These are phyloP conservation scores for Mortierella sp. DNA, from an alignment of 371 early-diverging fungal species.

Conservation along the genomic window DNA sequence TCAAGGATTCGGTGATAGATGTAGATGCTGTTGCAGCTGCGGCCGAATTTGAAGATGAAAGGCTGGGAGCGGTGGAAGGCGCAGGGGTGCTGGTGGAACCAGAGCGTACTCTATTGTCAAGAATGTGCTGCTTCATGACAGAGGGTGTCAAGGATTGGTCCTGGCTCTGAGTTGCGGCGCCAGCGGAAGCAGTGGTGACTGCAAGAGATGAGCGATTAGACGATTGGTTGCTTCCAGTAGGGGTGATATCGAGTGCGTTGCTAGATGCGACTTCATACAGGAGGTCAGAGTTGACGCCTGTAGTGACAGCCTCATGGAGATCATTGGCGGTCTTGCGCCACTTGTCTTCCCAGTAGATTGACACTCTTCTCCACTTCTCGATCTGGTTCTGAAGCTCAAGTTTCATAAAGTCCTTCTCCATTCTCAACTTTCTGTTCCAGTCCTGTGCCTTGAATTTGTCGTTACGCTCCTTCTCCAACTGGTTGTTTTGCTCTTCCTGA, in stretches of 20 bases:
- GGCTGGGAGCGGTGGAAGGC: conserved; percentile 2
- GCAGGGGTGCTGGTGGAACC: background rate
- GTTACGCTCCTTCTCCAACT: conserved; percentile 35
- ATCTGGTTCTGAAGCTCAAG: conserved; percentile 55
- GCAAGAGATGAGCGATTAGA: conserved; percentile 38
- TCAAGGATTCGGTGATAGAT: conserved; percentile 34
- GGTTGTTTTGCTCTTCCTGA: conserved; percentile 50
- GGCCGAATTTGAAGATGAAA: conserved; percentile 28
- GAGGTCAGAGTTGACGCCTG: conserved; percentile 40
- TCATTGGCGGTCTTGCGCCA: conserved; percentile 57
- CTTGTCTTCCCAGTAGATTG: conserved; percentile 56
- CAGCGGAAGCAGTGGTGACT: conserved; percentile 13
- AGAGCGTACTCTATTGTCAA: conserved; percentile 45
- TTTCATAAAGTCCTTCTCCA: conserved; percentile 58
- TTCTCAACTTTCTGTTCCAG: conserved; percentile 55
- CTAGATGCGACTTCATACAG: conserved; percentile 35
- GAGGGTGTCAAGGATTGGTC: conserved; percentile 51
- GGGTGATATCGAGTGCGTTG: background rate
- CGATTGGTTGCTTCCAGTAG: conserved; percentile 7
- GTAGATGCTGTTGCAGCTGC: background rate
- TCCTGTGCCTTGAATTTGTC: conserved; percentile 52
- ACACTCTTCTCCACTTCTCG: conserved; percentile 54
- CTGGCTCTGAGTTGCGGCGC: background rate
- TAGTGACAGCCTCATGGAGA: conserved; percentile 55
- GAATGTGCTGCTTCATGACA: conserved; percentile 47